Base-by-base conservation (phyloP, 139 green algal species). In the Coccomyxa sp. region DNA sequence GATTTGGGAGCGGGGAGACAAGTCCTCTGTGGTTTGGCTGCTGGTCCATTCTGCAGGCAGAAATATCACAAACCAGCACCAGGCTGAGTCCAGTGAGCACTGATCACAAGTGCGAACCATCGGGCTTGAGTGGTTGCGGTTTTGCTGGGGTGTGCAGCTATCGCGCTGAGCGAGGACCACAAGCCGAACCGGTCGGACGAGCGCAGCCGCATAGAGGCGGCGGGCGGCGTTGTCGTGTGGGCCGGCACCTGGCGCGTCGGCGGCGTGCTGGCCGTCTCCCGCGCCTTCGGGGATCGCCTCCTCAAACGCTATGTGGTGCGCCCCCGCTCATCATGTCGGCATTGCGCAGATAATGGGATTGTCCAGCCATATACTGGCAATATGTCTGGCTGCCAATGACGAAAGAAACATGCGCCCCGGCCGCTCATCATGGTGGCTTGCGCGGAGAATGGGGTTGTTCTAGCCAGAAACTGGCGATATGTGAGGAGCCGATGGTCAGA, bases 221-320 rank as follows among this genome's bases (percentile, higher is more conserved):
- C 93, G 4, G 96, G 96, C 16, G 96, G 96, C 4, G 92, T 95
- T 60, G 96, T 99, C 28, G 89, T 97, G 28, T 97, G 92, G 94
- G 95, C 94, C 13, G 97, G 96, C 80, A 98, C 95, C 4, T 99
- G 96, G 96, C 90, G 96, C 31, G 96, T 99, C 51, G 93, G 92
- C 21, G 96, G 96, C 67, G 94, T 99, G 85, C 93, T 99, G 77
- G 96, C 96, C 14, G 97, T 99, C 77, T 96, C 90, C 1, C 90
- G 96, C 16, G 94, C 94, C 13, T 99, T 99, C 90, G 96, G 96
- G 18, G 97, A 99, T 86, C 91, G 93, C 17, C 88, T 95, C 81
- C 86, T 99, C 31, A 99, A 99, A 87, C 87, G 88, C 16, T 96
- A 92, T 71, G 93, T 99, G 15, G 92, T 96, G 0, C 14, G 16